A percentile compares a stretch with the other conserved stretches of the same genome.
These are phyloP conservation scores for Cryphonectria japonica DNA, from an alignment of 2,329 filamentous ascomycete species.

Conservation along the genomic window DNA sequence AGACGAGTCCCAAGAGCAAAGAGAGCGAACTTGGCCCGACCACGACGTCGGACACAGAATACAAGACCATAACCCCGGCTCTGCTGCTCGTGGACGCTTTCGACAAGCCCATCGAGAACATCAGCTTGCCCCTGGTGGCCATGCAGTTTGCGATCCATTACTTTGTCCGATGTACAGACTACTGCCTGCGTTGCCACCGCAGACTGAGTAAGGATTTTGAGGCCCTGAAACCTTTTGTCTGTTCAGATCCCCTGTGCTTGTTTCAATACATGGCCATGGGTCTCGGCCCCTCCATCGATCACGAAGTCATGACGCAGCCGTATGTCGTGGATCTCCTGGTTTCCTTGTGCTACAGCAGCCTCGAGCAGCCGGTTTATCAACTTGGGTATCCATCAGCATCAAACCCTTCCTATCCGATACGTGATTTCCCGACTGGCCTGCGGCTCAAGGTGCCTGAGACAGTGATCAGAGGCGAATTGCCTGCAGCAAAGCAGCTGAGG, in stretches of 20 bases:
- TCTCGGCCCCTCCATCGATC: conserved; percentile 82
- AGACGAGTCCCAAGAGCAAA: not conserved
- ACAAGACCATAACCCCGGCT: conserved; percentile 13
- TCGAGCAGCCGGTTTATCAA: not conserved
- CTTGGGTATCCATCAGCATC: accelerated
- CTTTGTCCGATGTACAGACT: conserved; percentile 80
- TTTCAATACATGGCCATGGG: conserved; percentile 90
- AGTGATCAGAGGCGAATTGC: not conserved
- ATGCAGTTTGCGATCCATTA: conserved; percentile 81
- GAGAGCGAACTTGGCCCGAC: conserved; percentile 29
- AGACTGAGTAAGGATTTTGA: conserved; percentile 67
- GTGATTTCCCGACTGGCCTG: conserved; percentile 50
- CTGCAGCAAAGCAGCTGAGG: conserved; percentile 13
- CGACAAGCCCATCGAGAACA: conserved; percentile 29
- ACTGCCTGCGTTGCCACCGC: conserved; percentile 83
- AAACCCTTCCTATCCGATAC: conserved; percentile 38
- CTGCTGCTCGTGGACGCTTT: conserved; percentile 17
- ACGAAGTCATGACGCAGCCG: conserved; percentile 79
- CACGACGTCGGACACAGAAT: conserved; percentile 34
- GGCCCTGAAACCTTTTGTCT: conserved; percentile 79
- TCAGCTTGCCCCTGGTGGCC: conserved; percentile 58
- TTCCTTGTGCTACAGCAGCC: conserved; percentile 76
- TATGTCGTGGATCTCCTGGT: conserved; percentile 83
- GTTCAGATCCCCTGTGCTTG: conserved; percentile 73
- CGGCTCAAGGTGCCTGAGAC: conserved; percentile 39